Base-by-base conservation (phyloP, 768 basidiomycete species). In the Zangia roseola region DNA sequence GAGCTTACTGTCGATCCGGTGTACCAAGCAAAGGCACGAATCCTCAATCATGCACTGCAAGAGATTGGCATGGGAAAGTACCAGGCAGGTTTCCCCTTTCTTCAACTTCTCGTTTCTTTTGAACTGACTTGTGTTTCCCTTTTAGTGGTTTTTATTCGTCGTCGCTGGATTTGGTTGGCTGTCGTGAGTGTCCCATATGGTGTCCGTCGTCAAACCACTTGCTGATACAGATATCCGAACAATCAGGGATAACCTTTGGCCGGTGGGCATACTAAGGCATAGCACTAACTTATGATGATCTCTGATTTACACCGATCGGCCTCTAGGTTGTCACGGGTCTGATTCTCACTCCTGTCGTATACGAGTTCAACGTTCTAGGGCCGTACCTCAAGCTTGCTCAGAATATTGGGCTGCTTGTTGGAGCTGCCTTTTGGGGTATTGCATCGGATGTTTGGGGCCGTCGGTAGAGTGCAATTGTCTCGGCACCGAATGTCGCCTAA, bases 121-220 rank as follows among this genome's bases (percentile, higher is more conserved):
- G n/a, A n/a, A n/a, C n/a, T n/a, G n/a, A n/a, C n/a, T n/a, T 14
- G 23, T 37, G 12, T 13, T 40, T 35, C 2, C 21, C 16, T 41
- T 24, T 17, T 50, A 86, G 83, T 84, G 81, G 72, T 69, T 71
- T 49, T 61, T 88, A 30, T 87, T 88, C 61, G 47, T 80, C 43
- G 82, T 86, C 24, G 76, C 84, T 16, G 86, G 84, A 2, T 86
- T 88, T 66, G 86, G 86, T 43, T 88, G 84, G 85, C 76, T 87
- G 50, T 80, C 83, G 84, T 86, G 63, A 64, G 83, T 73, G 33
- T 45, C 10, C 28, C 31, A 4, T 31, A 31, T 6, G 5, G 31
- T 37, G 16, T 17, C 10, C 39, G 9, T 43, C 42, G 9, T 28
- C 20, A 13, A 38, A 33, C 5, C 1, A 2, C 10, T 25, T 35